Base-by-base conservation (phyloP, 1,139 yeast genomes). In the Candida neerlandica region DNA sequence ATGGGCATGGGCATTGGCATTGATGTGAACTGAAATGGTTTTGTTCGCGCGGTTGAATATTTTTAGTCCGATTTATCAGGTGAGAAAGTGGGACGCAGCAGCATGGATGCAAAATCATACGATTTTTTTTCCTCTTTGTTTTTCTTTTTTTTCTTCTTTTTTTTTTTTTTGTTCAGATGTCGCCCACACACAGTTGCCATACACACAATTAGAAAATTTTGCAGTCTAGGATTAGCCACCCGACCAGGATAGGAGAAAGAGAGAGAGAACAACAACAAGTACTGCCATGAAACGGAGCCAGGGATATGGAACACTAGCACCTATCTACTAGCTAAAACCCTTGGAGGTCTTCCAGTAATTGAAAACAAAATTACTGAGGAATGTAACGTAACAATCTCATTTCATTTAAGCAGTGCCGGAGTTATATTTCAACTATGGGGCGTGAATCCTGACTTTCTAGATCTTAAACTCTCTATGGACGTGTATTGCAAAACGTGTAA, bases 101-200 rank as follows among this genome's bases (percentile, higher is more conserved):
- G 2, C 7, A 23, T 43, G 40, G 45, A 34, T 43, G 45, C 45
- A 43, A 41, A 49, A 46, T 40, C 49, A 44, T 43, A 44, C 44
- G 51, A 38, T 45, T 45, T 46, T 46, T 48, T 45, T 48, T 41
- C 44, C 33, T 12, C 23, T 29, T 19, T 4, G 4, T 21, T 21
- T 21, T 21, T 21, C 6, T 21, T 21, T 21, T 21, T 21, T 21
- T 21, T 21, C 23, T 21, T 21, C 21, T 29, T 30, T 43, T 33
- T 16, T 19, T 41, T 35, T 35, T 23, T 18, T 35, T 42, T 29
- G 16, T 34, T 45, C n/a, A 11, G 19, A 12, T n/a, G 30, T 11
- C 6, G 26, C 21, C 23, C 23, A n/a, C 23, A 4, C 23, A 21
- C 6, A 6, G 23, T 21, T 21, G 23, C 23, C 23, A 21, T 21